phyloP scores from a whole-genome alignment of 2,329 filamentous ascomycete species.

The Nannizziopsis arthrosporioides region DNA sequence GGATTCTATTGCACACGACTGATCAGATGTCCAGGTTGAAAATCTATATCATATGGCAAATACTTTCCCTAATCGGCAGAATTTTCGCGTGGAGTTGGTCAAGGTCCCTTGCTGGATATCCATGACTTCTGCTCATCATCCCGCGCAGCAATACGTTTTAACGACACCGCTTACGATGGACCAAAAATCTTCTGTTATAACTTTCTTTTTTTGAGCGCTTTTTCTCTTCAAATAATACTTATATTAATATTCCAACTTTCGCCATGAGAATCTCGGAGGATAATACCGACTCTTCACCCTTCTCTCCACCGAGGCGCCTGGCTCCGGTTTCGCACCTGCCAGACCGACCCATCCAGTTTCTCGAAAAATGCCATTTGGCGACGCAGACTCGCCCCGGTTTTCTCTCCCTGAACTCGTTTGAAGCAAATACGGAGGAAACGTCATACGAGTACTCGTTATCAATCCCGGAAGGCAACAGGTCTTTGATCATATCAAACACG shows the following conservation, averaged over 20 bases:
- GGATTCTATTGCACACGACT: background rate
- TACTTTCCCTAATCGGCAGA: background rate
- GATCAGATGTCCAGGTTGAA: conserved; percentile 1
- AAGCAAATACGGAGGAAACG: too few species aligned
- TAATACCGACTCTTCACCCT: conserved; percentile 5
- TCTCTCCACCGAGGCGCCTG: background rate
- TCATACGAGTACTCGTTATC: too few species aligned
- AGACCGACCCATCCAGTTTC: background rate
- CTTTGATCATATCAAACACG: background rate
- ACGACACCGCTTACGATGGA: conserved; percentile 15
- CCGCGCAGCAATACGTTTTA: conserved; percentile 12
- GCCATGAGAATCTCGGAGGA: conserved; percentile 2
- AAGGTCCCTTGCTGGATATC: conserved; percentile 5
- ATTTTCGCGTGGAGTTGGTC: conserved; percentile 8
- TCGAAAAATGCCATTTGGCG: background rate
- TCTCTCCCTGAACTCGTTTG: background rate
- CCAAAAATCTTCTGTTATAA: conserved; percentile 6
- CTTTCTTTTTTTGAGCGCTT: conserved; percentile 1
- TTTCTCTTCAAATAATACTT: conserved; percentile 3
- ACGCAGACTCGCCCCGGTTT: background rate
- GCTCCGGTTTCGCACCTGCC: background rate
- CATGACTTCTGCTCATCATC: conserved; percentile 10
- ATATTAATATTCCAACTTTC: conserved; percentile 9
- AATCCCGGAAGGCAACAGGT: background rate
- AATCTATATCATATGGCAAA: background rate